Conservation (phyloP, 495 filamentous ascomycete species). For the Aspergillus kassunensis region DNA sequence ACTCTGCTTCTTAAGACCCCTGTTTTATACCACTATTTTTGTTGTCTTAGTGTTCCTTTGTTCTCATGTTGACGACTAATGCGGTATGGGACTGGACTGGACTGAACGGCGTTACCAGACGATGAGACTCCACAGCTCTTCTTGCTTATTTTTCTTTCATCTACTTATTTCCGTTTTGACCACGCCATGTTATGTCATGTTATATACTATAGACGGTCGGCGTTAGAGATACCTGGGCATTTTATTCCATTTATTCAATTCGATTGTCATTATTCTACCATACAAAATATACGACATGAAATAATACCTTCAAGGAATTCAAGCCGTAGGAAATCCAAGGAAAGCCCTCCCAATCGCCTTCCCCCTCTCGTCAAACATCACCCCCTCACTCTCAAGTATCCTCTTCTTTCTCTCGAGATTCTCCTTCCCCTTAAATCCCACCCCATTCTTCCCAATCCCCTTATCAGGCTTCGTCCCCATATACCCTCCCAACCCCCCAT, state of each 20-base stretch:
- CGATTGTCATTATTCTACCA: neutral
- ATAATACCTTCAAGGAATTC: neutral
- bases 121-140: neutral
- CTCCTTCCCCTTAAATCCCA: neutral
- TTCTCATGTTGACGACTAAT: slow-evolving; percentile 9
- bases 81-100: slow-evolving; percentile 1
- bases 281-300: neutral
- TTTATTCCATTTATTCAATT: neutral
- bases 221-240: slow-evolving; percentile 9
- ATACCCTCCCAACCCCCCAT: slow-evolving; percentile 20
- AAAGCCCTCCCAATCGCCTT: slow-evolving; percentile 21
- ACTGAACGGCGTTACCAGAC: slow-evolving; percentile 9
- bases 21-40: slow-evolving; percentile 10
- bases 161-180: neutral
- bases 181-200: neutral
- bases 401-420: slow-evolving; percentile 19
- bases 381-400: slow-evolving; percentile 23
- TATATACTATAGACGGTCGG: slow-evolving; percentile 9
- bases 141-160: neutral
- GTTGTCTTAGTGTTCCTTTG: neutral
- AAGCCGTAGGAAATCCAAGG: slow-evolving; percentile 13
- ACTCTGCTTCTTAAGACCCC: neutral
- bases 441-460: slow-evolving; percentile 11
- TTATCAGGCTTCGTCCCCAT: slow-evolving; percentile 15
- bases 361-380: slow-evolving; percentile 17